Evolutionary conservation across 352 stramenopile genomes (phyloP).

Genomic region (Globisporangium middletonii): DNA sequence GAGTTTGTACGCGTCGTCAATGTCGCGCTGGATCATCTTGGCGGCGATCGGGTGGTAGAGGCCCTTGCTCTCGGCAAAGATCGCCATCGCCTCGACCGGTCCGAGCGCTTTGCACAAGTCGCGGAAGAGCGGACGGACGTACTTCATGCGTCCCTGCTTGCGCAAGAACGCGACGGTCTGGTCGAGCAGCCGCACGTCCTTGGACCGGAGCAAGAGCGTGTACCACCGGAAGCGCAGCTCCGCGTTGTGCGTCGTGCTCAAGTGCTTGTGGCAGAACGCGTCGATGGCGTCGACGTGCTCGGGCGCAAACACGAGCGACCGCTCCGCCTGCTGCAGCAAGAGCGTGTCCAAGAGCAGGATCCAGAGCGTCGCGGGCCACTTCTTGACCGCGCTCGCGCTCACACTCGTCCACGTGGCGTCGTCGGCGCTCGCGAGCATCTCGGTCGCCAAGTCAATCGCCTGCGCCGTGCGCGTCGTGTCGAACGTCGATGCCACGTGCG

Average conservation of each 20-base stretch:
- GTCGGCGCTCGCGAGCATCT: slow-evolving; percentile 24
- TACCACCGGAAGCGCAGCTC: slow-evolving; percentile 72
- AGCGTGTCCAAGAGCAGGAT: slow-evolving; percentile 59
- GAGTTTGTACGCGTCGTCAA: slow-evolving; percentile 14
- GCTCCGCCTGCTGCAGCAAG: too few relatives aligned
- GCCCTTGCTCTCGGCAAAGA: slow-evolving; percentile 49
- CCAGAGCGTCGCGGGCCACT: slow-evolving; percentile 46
- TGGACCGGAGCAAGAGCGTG: slow-evolving; percentile 47
- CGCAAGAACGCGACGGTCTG: slow-evolving; percentile 41
- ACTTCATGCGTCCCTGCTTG: slow-evolving; percentile 77
- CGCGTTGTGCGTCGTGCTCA: slow-evolving; percentile 49
- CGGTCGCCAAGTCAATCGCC: slow-evolving; percentile 33
- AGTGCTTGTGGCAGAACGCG: slow-evolving; percentile 32
- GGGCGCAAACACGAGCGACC: slow-evolving; percentile 9
- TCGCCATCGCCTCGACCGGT: slow-evolving; percentile 15
- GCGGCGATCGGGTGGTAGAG: slow-evolving; percentile 62
- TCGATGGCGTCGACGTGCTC: slow-evolving; percentile 51
- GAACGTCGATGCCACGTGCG: slow-evolving; percentile 75
- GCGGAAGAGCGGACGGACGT: slow-evolving; percentile 58
- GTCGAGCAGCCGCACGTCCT: slow-evolving; percentile 34
- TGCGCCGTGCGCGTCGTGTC: slow-evolving; percentile 74
- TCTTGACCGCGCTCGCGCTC: slow-evolving; percentile 2
- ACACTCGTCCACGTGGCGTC: slow-evolving; percentile 20
- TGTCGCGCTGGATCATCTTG: slow-evolving; percentile 68
- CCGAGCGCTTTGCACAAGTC: slow-evolving; percentile 42